Evolutionary conservation across 352 stramenopile genomes (phyloP).

Genomic region (Globisporangium alternatum): DNA sequence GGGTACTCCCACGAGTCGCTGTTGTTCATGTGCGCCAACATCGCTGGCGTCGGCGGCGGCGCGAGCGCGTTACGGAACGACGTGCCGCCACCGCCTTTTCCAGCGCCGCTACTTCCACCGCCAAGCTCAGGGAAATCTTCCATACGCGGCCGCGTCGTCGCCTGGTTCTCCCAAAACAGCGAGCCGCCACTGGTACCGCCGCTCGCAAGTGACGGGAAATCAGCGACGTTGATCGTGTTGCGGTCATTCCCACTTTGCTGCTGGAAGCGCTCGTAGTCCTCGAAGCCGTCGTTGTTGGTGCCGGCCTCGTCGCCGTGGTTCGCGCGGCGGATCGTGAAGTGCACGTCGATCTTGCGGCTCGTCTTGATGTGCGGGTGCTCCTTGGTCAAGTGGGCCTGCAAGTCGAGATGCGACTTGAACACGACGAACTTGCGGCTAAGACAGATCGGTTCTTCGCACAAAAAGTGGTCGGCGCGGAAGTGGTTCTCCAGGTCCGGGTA

Average conservation of each 20-base stretch:
- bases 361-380: constrained; percentile 86
- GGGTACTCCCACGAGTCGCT: constrained; percentile 71
- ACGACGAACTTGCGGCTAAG: constrained; percentile 89
- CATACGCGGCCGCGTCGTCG: constrained; percentile 33
- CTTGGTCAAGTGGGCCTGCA: constrained; percentile 76
- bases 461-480: constrained; percentile 85
- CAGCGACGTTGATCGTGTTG: constrained; percentile 80
- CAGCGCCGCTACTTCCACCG: constrained; percentile 16
- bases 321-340: constrained; percentile 75
- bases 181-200: constrained; percentile 21
- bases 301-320: constrained; percentile 27
- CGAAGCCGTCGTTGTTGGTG: constrained; percentile 33
- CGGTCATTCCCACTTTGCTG: constrained; percentile 20
- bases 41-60: constrained; percentile 62
- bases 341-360: constrained; percentile 84
- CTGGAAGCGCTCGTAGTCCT: constrained; percentile 49
- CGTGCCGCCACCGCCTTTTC: constrained; percentile 14
- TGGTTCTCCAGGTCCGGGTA: constrained; percentile 90
- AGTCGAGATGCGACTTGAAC: constrained; percentile 84
- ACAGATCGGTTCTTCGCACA: constrained; percentile 85
- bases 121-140: constrained; percentile 74
- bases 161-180: constrained; percentile 71
- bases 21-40: constrained; percentile 70
- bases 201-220: constrained; percentile 76
- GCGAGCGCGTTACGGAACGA: constrained; percentile 71